Percentiles rank a stretch among this genome's conserved stretches.
phyloP scores from a whole-genome alignment of 2,329 filamentous ascomycete genomes.

The Dothiorella sarmentorum region DNA sequence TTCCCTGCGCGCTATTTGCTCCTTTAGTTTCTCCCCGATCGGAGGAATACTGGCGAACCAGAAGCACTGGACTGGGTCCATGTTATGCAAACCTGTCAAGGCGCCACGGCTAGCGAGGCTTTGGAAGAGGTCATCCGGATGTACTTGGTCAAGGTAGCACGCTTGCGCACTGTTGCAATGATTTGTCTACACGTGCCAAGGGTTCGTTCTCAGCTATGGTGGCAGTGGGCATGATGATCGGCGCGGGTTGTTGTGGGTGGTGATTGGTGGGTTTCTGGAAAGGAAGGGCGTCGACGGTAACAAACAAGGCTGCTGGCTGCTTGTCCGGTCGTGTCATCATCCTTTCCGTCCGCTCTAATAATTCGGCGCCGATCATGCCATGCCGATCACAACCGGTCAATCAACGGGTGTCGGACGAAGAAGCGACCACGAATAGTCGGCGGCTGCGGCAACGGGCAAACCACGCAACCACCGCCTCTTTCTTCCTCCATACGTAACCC shows the following conservation, averaged over 20 bases:
- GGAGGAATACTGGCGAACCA: background rate
- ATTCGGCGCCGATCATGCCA: background rate
- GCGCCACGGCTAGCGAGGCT: too few species aligned
- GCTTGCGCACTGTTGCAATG: too few species aligned
- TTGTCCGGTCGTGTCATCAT: too few species aligned
- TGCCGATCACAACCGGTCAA: slow-evolving; percentile 11
- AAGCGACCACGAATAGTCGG: too few species aligned
- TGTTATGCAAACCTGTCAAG: background rate
- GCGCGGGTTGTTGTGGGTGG: slow-evolving; percentile 1
- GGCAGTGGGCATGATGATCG: background rate
- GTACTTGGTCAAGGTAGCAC: too few species aligned
- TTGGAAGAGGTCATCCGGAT: too few species aligned
- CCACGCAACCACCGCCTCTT: background rate
- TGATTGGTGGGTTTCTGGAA: slow-evolving; percentile 3
- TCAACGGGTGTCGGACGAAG: background rate
- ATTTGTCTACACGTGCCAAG: background rate
- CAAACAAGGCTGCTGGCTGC: too few species aligned
- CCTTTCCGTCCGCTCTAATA: too few species aligned
- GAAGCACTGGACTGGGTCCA: background rate
- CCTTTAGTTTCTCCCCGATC: background rate
- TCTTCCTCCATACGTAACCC: too few species aligned
- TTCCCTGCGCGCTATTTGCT: too few species aligned
- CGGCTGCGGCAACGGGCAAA: background rate
- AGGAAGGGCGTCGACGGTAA: too few species aligned
- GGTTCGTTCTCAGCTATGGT: background rate